These are phyloP conservation scores for Aspergillus bridgeri DNA, from an alignment of 495 filamentous ascomycete species.

Conservation along the genomic window DNA sequence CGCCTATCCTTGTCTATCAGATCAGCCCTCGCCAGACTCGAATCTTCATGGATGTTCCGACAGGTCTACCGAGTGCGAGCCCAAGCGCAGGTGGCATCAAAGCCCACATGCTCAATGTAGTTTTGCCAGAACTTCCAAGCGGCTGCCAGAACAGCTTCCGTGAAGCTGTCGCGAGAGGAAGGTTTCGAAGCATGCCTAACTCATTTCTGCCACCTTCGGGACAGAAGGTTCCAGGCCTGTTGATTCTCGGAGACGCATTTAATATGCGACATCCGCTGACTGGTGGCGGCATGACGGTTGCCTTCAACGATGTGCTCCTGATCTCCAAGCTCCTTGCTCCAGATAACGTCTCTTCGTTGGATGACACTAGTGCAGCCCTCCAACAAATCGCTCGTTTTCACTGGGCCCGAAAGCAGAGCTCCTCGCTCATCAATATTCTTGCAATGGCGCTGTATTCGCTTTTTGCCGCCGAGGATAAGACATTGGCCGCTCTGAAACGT, in stretches of 20 bases:
- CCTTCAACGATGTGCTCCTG: conserved; percentile 71
- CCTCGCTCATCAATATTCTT: conserved; percentile 79
- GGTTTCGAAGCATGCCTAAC: conserved; percentile 75
- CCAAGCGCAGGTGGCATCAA: conserved; percentile 63
- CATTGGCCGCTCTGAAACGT: conserved; percentile 62
- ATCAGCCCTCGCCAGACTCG: conserved; percentile 83
- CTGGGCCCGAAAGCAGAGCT: conserved; percentile 69
- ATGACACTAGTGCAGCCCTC: conserved; percentile 52
- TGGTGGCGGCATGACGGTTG: conserved; percentile 82
- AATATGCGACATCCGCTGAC: conserved; percentile 87
- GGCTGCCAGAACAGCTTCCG: conserved; percentile 63
- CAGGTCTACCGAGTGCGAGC: conserved; percentile 57
- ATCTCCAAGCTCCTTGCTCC: conserved; percentile 59
- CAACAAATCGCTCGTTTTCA: conserved; percentile 67
- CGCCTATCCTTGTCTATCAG: conserved; percentile 81
- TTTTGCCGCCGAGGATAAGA: conserved; percentile 67
- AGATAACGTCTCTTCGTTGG: conserved; percentile 54
- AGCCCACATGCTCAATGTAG: conserved; percentile 65
- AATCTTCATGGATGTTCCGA: conserved; percentile 76
- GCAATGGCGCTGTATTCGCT: conserved; percentile 78
- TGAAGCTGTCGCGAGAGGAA: conserved; percentile 61
- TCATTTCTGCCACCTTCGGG: conserved; percentile 70
- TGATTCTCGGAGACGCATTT: conserved; percentile 78
- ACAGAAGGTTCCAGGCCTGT: conserved; percentile 57
- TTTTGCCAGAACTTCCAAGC: conserved; percentile 64